Evolutionary conservation across 176 grass and related monocot genomes (phyloP).

Genomic region (Cenchrus purpureus): DNA sequence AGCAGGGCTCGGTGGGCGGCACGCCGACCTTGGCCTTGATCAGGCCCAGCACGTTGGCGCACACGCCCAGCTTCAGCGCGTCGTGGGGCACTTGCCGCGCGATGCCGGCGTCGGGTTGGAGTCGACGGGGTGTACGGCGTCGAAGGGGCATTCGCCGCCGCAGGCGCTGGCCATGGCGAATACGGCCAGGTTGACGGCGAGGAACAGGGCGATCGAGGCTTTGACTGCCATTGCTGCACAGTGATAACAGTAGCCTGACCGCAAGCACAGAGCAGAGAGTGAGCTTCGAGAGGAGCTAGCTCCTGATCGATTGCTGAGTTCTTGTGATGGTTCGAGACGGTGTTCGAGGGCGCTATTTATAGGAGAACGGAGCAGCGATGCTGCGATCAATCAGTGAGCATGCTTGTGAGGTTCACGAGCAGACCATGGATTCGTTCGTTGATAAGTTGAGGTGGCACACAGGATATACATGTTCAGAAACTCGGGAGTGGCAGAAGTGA

Average conservation of each 20-base stretch:
- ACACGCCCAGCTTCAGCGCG: constrained; percentile 55
- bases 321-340: constrained; percentile 11
- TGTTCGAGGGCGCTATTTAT: constrained; percentile 22
- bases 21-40: constrained; percentile 44
- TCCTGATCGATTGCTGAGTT: neutral
- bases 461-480: neutral
- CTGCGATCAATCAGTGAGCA: neutral
- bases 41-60: constrained; percentile 42
- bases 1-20: constrained; percentile 61
- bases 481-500: neutral
- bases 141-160: no score
- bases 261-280: constrained; percentile 9
- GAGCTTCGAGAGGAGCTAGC: neutral
- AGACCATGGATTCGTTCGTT: neutral
- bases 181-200: no score
- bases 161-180: no score
- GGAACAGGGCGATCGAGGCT: no score
- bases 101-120: no score
- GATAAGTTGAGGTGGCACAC: neutral
- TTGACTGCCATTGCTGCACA: neutral
- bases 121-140: no score
- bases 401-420: constrained; percentile 22
- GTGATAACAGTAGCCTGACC: neutral
- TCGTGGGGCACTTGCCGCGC: no score
- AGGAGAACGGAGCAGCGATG: neutral